Evolutionary conservation across 139 green algal genomes (phyloP).

Genomic region (Coccomyxa sp.): DNA sequence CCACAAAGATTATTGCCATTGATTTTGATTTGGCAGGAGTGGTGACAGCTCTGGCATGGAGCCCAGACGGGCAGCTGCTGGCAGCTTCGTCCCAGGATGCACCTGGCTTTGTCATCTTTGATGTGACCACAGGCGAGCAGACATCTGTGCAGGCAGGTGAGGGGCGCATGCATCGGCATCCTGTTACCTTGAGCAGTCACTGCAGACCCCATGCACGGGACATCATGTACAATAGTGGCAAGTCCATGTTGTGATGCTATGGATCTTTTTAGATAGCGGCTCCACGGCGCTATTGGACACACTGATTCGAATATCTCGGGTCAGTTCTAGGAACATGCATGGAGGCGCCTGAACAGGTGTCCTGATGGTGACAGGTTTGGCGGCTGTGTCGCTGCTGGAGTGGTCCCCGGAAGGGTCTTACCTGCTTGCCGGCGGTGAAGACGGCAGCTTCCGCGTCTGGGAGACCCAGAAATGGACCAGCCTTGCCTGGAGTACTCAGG

Average conservation of each 20-base stretch:
- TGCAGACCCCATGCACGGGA: too few relatives aligned
- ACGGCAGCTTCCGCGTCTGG: conserved; percentile 25
- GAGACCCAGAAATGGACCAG: conserved; percentile 27
- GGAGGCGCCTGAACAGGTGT: too few relatives aligned
- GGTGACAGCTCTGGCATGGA: conserved; percentile 35
- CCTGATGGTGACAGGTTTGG: conserved; percentile 1
- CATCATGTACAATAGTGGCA: too few relatives aligned
- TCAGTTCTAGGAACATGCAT: too few relatives aligned
- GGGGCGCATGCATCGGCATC: background rate
- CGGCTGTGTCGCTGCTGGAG: conserved; percentile 25
- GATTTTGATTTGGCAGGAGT: background rate
- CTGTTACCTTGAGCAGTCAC: too few relatives aligned
- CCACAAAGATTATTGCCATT: too few relatives aligned
- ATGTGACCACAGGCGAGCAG: conserved; percentile 24
- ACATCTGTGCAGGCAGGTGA: conserved; percentile 17
- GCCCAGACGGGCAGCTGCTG: conserved; percentile 40
- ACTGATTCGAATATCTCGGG: too few relatives aligned
- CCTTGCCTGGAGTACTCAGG: conserved; percentile 12
- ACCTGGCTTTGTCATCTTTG: conserved; percentile 44
- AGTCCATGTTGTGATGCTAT: too few relatives aligned
- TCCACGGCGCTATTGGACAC: too few relatives aligned
- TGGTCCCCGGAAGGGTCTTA: conserved; percentile 51
- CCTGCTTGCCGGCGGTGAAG: conserved; percentile 32
- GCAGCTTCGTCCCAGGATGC: conserved; percentile 33
- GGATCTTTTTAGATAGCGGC: too few relatives aligned